Evolutionary conservation across 2,329 filamentous ascomycete species (phyloP).

Genomic region (Ceratocystis cacaofunesta): DNA sequence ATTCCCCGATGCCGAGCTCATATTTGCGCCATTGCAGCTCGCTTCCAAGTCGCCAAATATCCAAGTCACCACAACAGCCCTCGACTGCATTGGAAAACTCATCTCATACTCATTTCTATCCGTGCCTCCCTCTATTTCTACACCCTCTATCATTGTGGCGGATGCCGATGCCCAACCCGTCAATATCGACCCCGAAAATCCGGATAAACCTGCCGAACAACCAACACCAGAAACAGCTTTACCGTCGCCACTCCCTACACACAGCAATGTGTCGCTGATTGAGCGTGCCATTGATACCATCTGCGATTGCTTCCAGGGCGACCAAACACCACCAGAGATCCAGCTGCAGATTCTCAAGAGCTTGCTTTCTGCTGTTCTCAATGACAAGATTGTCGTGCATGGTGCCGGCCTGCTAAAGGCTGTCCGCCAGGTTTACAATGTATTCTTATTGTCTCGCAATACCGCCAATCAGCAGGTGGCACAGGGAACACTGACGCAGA

Average conservation of each 20-base stretch:
- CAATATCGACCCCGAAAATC: not conserved
- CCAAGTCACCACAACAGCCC: constrained; percentile 70
- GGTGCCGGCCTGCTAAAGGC: constrained; percentile 91
- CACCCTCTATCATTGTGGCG: not conserved
- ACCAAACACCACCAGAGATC: constrained; percentile 79
- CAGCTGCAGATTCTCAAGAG: constrained; percentile 98
- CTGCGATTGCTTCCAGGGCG: constrained; percentile 97
- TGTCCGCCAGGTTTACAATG: constrained; percentile 96
- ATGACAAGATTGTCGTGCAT: constrained; percentile 97
- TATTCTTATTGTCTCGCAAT: constrained; percentile 88
- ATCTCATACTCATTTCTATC: constrained; percentile 99
- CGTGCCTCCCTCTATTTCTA: constrained; percentile 25
- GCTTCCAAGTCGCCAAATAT: constrained; percentile 79
- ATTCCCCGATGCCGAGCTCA: constrained; percentile 74
- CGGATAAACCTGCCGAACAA: constrained; percentile 26
- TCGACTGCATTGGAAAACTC: constrained; percentile 97
- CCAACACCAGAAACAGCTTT: constrained; percentile 26
- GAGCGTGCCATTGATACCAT: constrained; percentile 98
- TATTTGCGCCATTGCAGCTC: constrained; percentile 81
- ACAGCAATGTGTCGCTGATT: constrained; percentile 54
- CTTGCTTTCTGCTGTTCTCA: constrained; percentile 81
- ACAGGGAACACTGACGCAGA: constrained; percentile 91
- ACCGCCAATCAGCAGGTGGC: constrained; percentile 93
- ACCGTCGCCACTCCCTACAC: constrained; percentile 20
- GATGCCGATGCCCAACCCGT: constrained; percentile 5